Conservation (phyloP, 2,329 filamentous ascomycete species). For the Fusarium secorum region DNA sequence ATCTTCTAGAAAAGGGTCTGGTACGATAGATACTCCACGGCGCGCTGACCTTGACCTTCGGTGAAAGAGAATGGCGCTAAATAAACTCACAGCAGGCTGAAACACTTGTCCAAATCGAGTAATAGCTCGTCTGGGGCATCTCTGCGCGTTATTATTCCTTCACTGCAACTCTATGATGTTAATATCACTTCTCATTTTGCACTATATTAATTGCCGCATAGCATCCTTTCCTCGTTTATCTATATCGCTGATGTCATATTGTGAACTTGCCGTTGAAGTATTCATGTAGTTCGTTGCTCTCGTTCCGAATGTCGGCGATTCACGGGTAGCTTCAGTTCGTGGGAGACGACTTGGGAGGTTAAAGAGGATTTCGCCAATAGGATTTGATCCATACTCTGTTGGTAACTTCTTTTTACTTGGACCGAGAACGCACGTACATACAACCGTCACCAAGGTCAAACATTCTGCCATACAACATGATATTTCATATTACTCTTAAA, state of each 20-base stretch:
- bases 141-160: slow-evolving; percentile 2
- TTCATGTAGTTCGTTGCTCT: not conserved
- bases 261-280: not conserved
- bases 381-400: not conserved
- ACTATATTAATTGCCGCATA: not conserved
- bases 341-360: not conserved
- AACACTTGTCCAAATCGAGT: slow-evolving; percentile 28
- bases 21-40: slow-evolving; percentile 11
- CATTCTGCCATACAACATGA: not conserved
- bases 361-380: not conserved
- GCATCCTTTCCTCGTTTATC: not conserved
- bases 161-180: not conserved
- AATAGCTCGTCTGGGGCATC: slow-evolving; percentile 35
- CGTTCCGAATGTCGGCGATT: slow-evolving; percentile 30
- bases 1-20: not conserved
- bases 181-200: not conserved
- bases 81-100: slow-evolving; percentile 1
- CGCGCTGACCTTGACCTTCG: not conserved
- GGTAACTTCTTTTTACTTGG: not conserved
- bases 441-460: not conserved
- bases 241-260: not conserved
- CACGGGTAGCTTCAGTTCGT: slow-evolving; percentile 14
- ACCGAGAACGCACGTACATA: not conserved
- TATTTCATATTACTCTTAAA: not conserved
- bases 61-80: slow-evolving; percentile 15